These are phyloP conservation scores for Russula abietina DNA, from an alignment of 768 basidiomycete species.

Conservation along the genomic window DNA sequence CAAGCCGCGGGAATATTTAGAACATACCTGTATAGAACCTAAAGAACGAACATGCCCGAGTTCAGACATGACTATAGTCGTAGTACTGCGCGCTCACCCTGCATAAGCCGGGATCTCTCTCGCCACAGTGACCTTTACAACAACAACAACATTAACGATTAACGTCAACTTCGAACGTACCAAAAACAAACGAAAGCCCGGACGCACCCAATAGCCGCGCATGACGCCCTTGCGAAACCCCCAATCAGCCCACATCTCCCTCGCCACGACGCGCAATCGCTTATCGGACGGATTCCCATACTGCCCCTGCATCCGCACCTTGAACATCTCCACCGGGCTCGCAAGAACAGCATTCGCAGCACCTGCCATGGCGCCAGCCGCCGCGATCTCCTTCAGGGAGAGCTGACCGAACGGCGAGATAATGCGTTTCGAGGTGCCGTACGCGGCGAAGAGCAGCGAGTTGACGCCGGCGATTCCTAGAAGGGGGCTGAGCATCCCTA, in stretches of 20 bases:
- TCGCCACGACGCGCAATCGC: slow-evolving; percentile 59
- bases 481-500: slow-evolving; percentile 88
- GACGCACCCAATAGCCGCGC: slow-evolving; percentile 90
- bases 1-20: background rate
- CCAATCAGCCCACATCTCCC: slow-evolving; percentile 82
- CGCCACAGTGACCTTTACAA: slow-evolving; percentile 69
- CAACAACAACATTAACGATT: no score
- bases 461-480: slow-evolving; percentile 94
- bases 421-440: slow-evolving; percentile 71
- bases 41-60: slow-evolving; percentile 5
- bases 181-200: background rate
- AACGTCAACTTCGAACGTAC: background rate
- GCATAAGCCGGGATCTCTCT: slow-evolving; percentile 97
- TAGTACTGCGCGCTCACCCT: slow-evolving; percentile 40
- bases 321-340: slow-evolving; percentile 97
- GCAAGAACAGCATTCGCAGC: slow-evolving; percentile 86
- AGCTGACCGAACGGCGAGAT: slow-evolving; percentile 87
- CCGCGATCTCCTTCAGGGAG: slow-evolving; percentile 69
- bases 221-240: slow-evolving; percentile 87
- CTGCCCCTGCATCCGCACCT: slow-evolving; percentile 96
- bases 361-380: slow-evolving; percentile 90
- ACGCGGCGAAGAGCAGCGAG: slow-evolving; percentile 89
- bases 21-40: slow-evolving; percentile 64
- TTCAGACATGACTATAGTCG: background rate
- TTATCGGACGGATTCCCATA: slow-evolving; percentile 81